Evolutionary conservation across 208 protist species (phyloP), one percentile per base, ranked within the genome.

Genomic region (Borovskyia barvae): DNA sequence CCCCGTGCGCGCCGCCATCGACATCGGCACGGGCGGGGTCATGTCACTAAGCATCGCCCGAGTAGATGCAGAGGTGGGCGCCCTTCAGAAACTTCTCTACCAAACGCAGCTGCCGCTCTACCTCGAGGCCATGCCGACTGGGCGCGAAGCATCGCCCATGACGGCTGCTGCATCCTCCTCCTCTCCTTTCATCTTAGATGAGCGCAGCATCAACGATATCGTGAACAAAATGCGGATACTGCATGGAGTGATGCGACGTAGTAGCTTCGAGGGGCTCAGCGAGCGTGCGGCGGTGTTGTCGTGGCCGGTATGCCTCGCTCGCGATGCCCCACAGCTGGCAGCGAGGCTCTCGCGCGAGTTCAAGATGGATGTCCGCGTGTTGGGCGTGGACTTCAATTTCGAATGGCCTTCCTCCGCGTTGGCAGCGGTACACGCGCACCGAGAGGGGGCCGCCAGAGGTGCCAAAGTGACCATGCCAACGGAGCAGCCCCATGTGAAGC

Each of bases 1-100:
- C 35, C 88, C 88, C n/a, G 76, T 95, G 20, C 76, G 88, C 11
- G 88, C 88, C 1, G 88, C 88, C 15, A 89, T 95, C 24, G 88
- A 95, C 48, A 89, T 95, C 58, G 88, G 88, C 28, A 89, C 82
- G 3, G 85, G 82, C 46, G 85, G 85, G 1, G 74, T 78, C 35
- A 52, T 78, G 0, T 92, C 85, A 2, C 66, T 95, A 29, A 78
- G 72, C 49, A 64, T 95, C 47, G 88, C 66, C 5, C 85, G 88
- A 48, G 88, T 95, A 2, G 88, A 95, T 48, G 88, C 83, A 2
- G 35, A 29, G 17, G 59, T 36, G 2, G 58, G 53, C 24, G 78
- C 72, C 3, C 48, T 95, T 4, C 75, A 78, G 28, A 61, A 80
- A 28, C 14, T 92, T 0, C 58, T 95, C 55, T 89, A 92, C 42